Evolutionary conservation across 2,329 filamentous ascomycete genomes (phyloP).

Genomic region (Chrysoporthe puriensis): DNA sequence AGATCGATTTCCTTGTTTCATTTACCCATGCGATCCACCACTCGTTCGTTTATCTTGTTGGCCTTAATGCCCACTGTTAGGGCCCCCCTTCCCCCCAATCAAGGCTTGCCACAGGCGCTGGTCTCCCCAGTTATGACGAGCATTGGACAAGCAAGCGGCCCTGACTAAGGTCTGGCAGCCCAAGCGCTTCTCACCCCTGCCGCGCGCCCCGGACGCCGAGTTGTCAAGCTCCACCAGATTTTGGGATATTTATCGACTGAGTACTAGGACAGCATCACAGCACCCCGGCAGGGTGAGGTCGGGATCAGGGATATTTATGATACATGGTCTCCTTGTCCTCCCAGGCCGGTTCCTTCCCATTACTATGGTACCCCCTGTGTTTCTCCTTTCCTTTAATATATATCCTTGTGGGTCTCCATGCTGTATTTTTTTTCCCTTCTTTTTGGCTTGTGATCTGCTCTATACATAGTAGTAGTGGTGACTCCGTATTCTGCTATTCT

Average conservation of each 20-base stretch:
- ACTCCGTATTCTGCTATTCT: conserved; percentile 11
- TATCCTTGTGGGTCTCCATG: conserved; percentile 21
- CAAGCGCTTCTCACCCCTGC: conserved; percentile 4
- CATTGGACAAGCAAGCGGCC: background rate
- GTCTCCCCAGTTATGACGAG: background rate
- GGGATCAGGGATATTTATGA: conserved; percentile 18
- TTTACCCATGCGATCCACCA: conserved; percentile 21
- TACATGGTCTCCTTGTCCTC: conserved; percentile 12
- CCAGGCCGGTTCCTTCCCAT: conserved; percentile 14
- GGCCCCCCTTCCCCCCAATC: conserved; percentile 29
- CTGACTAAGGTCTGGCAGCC: too few species aligned
- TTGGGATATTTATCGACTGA: conserved; percentile 17
- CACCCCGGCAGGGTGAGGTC: conserved; percentile 7
- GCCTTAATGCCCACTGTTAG: conserved; percentile 16
- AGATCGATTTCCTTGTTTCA: conserved; percentile 14
- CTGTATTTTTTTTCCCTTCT: background rate
- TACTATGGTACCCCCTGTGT: conserved; percentile 18
- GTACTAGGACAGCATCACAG: background rate
- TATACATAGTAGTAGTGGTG: background rate
- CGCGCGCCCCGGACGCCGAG: conserved; percentile 4
- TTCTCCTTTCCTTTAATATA: conserved; percentile 27
- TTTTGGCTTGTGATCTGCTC: background rate
- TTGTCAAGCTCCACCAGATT: conserved; percentile 11
- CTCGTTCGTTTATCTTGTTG: conserved; percentile 4
- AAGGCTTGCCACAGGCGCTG: conserved; percentile 31